Evolutionary conservation across 345 rosid species (phyloP), one percentile per base, ranked within the genome.

Genomic region (Euphorbia pulcherrima): DNA sequence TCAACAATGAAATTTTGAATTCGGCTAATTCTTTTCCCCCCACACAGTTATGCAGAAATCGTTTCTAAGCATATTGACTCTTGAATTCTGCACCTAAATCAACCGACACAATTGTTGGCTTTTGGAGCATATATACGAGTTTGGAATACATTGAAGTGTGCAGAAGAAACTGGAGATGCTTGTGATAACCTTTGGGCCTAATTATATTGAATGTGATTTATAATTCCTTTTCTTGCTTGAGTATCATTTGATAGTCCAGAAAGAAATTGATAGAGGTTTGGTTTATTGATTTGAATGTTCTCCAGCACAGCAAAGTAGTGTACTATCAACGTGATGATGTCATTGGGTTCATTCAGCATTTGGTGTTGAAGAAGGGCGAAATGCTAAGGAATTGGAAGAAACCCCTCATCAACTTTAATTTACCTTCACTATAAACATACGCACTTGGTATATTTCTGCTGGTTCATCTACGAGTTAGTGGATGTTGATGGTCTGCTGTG

Each of bases 381-480:
- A 83, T 84, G 88, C 85, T 83, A 63, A 76, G 68, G 46, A 81
- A 82, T 72, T 85, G 87, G 91, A 88, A 84, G 87, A 92, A 84
- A 60, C 86, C 85, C 48, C 85, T 59, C 70, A 74, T 78, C 74
- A 62, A 71, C 61, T 79, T 81, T 75, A 73, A 71, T 63, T 61
- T 62, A 41, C 66, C 56, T 71, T 68, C 64, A 70, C 59, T 6
- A 21, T 63, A 69, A 72, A 58, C 14, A 21, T 63, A 69, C 75
- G 44, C 70, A 65, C 64, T 69, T 72, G 72, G 58, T 78, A 73
- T 64, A 72, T 53, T 67, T 72, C 73, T 54, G 11, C 55, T 64
- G 75, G 69, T 65, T 54, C 74, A 62, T 73, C 74, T 70, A 65
- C 71, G 69, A 67, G 70, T 63, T 62, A 64, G 70, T 65, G 53